A percentile compares a stretch with the other conserved stretches of the same genome.
These are phyloP conservation scores for Microdochium bolleyi DNA, from an alignment of 2,329 filamentous ascomycete species.

Conservation along the genomic window DNA sequence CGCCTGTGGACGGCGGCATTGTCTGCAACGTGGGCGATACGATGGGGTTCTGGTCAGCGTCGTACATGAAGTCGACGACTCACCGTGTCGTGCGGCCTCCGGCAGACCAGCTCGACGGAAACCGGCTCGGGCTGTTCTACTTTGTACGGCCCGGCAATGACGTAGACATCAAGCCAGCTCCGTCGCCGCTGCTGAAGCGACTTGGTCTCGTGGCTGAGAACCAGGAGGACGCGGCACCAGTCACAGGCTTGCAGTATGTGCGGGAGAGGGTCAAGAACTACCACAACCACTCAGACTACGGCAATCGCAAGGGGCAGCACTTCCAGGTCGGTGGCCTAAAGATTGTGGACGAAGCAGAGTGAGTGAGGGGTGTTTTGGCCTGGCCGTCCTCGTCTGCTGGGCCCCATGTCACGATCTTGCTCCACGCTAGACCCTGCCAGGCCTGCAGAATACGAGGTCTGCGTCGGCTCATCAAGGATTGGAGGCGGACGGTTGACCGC, in stretches of 20 bases:
- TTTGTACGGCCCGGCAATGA: constrained; percentile 25
- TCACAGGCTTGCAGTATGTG: constrained; percentile 30
- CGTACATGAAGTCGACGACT: constrained; percentile 22
- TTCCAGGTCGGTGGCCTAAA: constrained; percentile 29
- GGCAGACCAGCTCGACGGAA: constrained; percentile 19
- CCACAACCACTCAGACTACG: constrained; percentile 27
- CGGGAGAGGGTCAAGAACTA: constrained; percentile 30
- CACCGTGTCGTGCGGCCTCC: constrained; percentile 26
- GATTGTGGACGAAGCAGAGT: constrained; percentile 28
- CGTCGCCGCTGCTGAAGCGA: constrained; percentile 17
- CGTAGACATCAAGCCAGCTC: constrained; percentile 18
- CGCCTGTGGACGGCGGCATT: constrained; percentile 33
- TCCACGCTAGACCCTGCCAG: too few species aligned
- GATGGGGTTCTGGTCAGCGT: constrained; percentile 17
- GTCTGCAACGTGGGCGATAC: constrained; percentile 32
- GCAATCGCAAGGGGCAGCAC: constrained; percentile 26
- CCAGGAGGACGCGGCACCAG: constrained; percentile 16
- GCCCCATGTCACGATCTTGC: too few species aligned
- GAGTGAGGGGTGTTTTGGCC: neutral
- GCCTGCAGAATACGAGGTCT: too few species aligned
- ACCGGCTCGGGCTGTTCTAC: constrained; percentile 25
- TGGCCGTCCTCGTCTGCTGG: too few species aligned
- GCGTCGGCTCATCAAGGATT: too few species aligned
- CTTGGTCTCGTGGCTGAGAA: constrained; percentile 14
- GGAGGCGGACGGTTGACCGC: too few species aligned